These are phyloP conservation scores for Pseudogymnoascus sp. DNA, from an alignment of 2,329 filamentous ascomycete species.

Conservation along the genomic window DNA sequence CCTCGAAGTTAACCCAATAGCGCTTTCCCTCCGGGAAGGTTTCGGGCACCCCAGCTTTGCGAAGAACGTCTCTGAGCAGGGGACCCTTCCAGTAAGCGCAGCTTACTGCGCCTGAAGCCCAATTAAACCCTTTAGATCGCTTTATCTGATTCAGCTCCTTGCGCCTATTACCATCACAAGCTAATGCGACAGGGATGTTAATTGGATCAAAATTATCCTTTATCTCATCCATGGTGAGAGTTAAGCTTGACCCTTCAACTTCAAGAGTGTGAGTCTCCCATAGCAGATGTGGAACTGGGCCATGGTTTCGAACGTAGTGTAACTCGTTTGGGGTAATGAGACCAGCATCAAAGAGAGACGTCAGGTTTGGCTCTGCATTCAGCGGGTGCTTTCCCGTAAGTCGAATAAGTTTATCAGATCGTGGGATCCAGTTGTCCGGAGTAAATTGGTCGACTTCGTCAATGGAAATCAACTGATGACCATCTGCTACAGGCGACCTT, in stretches of 20 bases:
- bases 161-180: conserved; percentile 42
- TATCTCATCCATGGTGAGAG: conserved; percentile 37
- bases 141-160: conserved; percentile 43
- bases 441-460: conserved; percentile 43
- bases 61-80: conserved; percentile 36
- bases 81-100: conserved; percentile 45
- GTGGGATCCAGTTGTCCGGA: conserved; percentile 46
- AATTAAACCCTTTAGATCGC: conserved; percentile 39
- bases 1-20: conserved; percentile 42
- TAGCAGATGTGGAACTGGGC: conserved; percentile 39
- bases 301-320: conserved; percentile 46
- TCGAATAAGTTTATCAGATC: conserved; percentile 38
- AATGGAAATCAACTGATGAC: conserved; percentile 29
- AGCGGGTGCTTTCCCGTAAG: conserved; percentile 45
- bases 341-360: conserved; percentile 36
- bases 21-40: conserved; percentile 19
- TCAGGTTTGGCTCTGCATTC: conserved; percentile 40
- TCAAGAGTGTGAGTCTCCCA: conserved; percentile 43
- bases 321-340: conserved; percentile 43
- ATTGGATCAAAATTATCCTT: conserved; percentile 34
- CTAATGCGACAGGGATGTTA: conserved; percentile 40
- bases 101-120: conserved; percentile 36
- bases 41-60: conserved; percentile 31
- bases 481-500: conserved; percentile 29
- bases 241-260: conserved; percentile 25